Percentiles rank a stretch among this genome's conserved stretches.
These are phyloP conservation scores for Hypoxylon rickii DNA, from an alignment of 495 filamentous ascomycete genomes.

Conservation along the genomic window DNA sequence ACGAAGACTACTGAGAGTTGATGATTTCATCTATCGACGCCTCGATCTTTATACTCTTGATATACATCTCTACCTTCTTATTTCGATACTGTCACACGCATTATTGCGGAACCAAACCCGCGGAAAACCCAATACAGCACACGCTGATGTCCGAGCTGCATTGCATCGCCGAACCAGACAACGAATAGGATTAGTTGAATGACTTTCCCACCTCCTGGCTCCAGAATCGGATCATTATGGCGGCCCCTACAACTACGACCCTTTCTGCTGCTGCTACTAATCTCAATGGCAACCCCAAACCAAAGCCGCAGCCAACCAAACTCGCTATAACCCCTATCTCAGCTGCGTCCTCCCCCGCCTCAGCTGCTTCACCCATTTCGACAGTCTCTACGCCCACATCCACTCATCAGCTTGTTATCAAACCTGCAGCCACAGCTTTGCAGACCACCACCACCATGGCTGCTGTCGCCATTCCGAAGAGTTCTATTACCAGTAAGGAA, in stretches of 20 bases:
- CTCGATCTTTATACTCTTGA: constrained; percentile 5
- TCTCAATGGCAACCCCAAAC: constrained; percentile 23
- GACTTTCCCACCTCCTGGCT: constrained; percentile 17
- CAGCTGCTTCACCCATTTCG: constrained; percentile 33
- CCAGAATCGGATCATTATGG: constrained; percentile 35
- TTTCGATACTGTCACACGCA: constrained; percentile 11
- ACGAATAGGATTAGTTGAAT: constrained; percentile 30
- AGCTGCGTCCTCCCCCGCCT: constrained; percentile 35
- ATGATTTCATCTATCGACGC: background rate
- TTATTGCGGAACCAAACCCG: constrained; percentile 23
- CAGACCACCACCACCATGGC: constrained; percentile 28
- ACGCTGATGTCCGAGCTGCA: constrained; percentile 34
- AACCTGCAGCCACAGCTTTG: constrained; percentile 20
- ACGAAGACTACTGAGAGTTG: background rate
- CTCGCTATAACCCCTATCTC: constrained; percentile 36
- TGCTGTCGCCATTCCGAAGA: constrained; percentile 35
- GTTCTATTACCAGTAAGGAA: constrained; percentile 74
- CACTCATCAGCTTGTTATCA: constrained; percentile 32
- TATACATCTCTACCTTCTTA: constrained; percentile 12
- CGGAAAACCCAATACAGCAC: constrained; percentile 20
- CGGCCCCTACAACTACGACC: constrained; percentile 23
- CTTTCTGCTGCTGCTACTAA: constrained; percentile 11
- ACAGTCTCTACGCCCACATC: constrained; percentile 36
- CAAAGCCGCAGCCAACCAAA: constrained; percentile 34
- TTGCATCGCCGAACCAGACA: constrained; percentile 23